Evolutionary conservation across 2,329 filamentous ascomycete genomes (phyloP).

Genomic region (Apiospora pterosperma): DNA sequence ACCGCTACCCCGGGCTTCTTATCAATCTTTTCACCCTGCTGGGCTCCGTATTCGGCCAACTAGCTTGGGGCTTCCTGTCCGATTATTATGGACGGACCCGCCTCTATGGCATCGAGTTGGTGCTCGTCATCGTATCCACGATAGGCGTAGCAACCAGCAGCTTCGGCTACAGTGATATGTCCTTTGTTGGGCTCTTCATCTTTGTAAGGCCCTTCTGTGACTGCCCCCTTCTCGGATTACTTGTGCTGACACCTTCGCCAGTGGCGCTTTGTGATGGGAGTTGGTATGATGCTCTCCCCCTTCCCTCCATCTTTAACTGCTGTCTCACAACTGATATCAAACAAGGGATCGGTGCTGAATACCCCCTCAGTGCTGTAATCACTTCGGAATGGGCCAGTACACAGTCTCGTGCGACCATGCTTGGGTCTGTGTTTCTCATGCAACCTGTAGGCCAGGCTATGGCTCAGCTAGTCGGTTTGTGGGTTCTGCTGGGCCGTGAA

Average conservation of each 20-base stretch:
- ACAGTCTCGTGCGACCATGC: conserved; percentile 59
- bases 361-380: conserved; percentile 63
- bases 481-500: conserved; percentile 43
- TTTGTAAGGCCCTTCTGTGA: conserved; percentile 31
- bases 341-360: conserved; percentile 63
- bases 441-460: conserved; percentile 64
- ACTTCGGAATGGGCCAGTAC: conserved; percentile 62
- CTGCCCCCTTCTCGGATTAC: background rate
- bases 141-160: conserved; percentile 53
- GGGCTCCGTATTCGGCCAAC: conserved; percentile 49
- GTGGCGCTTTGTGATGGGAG: conserved; percentile 54
- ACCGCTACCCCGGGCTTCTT: conserved; percentile 37
- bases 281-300: conserved; percentile 31
- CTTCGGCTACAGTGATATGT: conserved; percentile 45
- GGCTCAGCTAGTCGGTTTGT: conserved; percentile 58
- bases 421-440: conserved; percentile 65
- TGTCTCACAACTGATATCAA: background rate
- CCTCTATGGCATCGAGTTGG: conserved; percentile 53
- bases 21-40: conserved; percentile 48
- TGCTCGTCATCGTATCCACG: conserved; percentile 55
- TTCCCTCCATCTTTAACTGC: background rate
- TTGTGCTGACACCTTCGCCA: conserved; percentile 11
- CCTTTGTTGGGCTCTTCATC: conserved; percentile 46
- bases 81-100: conserved; percentile 53
- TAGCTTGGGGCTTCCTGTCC: conserved; percentile 52